phyloP scores from a whole-genome alignment of 805 yeast species.

The Helenozyma baotianmanensis region DNA sequence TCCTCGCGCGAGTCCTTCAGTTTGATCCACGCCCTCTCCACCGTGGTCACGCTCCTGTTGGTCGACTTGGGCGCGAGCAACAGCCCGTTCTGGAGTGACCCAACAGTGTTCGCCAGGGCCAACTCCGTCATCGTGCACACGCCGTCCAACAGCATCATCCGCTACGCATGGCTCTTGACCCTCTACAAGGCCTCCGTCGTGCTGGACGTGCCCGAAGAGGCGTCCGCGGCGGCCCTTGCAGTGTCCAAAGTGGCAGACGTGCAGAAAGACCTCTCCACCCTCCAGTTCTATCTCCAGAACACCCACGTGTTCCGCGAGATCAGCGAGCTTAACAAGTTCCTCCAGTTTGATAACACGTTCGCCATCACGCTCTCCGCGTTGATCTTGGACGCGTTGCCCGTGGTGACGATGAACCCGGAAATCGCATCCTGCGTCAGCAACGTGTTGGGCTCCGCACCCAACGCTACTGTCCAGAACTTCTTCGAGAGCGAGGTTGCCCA shows the following conservation, averaged over 20 bases:
- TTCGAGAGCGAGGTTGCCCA: constrained; percentile 42
- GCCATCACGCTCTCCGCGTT: constrained; percentile 46
- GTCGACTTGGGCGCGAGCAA: constrained; percentile 49
- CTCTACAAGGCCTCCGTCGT: constrained; percentile 48
- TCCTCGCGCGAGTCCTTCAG: constrained; percentile 22
- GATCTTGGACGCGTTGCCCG: constrained; percentile 44
- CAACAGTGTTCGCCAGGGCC: constrained; percentile 32
- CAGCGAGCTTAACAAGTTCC: constrained; percentile 33
- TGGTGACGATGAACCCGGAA: constrained; percentile 42
- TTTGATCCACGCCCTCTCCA: constrained; percentile 42
- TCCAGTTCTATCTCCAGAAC: constrained; percentile 2
- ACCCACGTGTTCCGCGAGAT: constrained; percentile 44
- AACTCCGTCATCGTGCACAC: constrained; percentile 32
- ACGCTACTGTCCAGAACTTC: constrained; percentile 39
- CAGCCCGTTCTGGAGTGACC: constrained; percentile 22
- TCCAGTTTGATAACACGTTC: constrained; percentile 49
- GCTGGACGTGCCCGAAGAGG: constrained; percentile 29
- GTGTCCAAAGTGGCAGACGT: constrained; percentile 13
- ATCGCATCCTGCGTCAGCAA: constrained; percentile 39
- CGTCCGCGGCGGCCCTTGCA: constrained; percentile 19
- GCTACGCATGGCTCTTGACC: constrained; percentile 66
- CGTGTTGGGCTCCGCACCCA: constrained; percentile 43
- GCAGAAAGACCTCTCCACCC: constrained; percentile 3
- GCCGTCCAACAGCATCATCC: constrained; percentile 42
- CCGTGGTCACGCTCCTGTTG: constrained; percentile 47